A percentile compares a stretch with the other conserved stretches of the same genome.
phyloP scores from a whole-genome alignment of 495 filamentous ascomycete genomes.

The Penicillium goetzii region DNA sequence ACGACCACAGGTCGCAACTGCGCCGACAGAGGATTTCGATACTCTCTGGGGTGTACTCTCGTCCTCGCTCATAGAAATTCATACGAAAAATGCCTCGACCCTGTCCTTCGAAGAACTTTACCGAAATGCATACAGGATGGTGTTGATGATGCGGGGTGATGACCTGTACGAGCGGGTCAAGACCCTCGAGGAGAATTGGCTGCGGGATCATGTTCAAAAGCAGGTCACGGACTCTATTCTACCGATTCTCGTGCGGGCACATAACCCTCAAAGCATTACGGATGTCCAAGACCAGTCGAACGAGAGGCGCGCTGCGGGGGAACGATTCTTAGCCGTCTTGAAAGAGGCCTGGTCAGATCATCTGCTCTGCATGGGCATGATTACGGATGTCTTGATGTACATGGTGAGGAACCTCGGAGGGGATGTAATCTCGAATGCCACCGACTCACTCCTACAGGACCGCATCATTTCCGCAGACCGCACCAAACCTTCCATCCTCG shows the following conservation, averaged over 20 bases:
- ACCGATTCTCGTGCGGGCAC: conserved; percentile 55
- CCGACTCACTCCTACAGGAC: conserved; percentile 53
- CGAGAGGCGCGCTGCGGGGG: conserved; percentile 78
- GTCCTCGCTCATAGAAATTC: conserved; percentile 79
- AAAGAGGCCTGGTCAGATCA: conserved; percentile 85
- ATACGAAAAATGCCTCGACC: conserved; percentile 85
- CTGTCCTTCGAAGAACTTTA: conserved; percentile 97
- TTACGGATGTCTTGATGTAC: conserved; percentile 97
- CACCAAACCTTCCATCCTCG: conserved; percentile 76
- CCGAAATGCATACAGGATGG: conserved; percentile 94
- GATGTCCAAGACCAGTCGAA: conserved; percentile 60
- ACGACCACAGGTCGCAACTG: conserved; percentile 51
- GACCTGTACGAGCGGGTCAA: conserved; percentile 81
- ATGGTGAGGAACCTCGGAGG: conserved; percentile 59
- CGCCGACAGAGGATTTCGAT: conserved; percentile 74
- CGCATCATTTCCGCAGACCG: conserved; percentile 75
- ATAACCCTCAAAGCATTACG: conserved; percentile 41
- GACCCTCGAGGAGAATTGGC: conserved; percentile 78
- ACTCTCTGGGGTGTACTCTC: conserved; percentile 75
- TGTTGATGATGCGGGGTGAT: conserved; percentile 82
- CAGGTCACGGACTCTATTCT: conserved; percentile 65
- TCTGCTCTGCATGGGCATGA: conserved; percentile 93
- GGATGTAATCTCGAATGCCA: neutral
- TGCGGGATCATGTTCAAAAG: conserved; percentile 67
- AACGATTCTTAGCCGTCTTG: conserved; percentile 77